Conservation (phyloP, 2,329 filamentous ascomycete species). For the Harringtonia lauricola region DNA sequence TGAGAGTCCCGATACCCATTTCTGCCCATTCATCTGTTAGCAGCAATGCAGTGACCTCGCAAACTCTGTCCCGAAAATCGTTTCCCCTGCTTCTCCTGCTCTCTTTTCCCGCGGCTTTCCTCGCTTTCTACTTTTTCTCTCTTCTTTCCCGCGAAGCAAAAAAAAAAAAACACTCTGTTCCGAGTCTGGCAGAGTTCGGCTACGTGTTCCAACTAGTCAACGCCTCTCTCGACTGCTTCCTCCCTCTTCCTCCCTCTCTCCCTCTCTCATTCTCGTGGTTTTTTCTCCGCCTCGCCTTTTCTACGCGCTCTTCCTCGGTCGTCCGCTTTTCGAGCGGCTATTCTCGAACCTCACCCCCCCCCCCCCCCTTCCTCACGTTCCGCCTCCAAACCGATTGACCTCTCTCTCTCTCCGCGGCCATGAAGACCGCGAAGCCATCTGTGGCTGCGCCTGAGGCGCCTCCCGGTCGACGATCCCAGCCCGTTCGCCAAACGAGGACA, state of each 20-base stretch:
- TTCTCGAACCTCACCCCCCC: too few relatives aligned
- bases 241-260: neutral
- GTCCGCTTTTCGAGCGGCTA: too few relatives aligned
- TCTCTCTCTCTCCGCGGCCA: slow-evolving; percentile 18
- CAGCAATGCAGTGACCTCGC: slow-evolving; percentile 3
- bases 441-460: slow-evolving; percentile 27
- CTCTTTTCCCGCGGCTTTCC: neutral
- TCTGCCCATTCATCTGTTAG: neutral
- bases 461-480: slow-evolving; percentile 25
- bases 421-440: slow-evolving; percentile 44
- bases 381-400: slow-evolving; percentile 4
- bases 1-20: neutral
- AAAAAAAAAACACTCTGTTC: too few relatives aligned
- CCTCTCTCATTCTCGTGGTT: slow-evolving; percentile 4
- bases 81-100: neutral
- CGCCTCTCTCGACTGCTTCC: neutral
- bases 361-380: slow-evolving; percentile 3
- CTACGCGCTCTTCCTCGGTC: too few relatives aligned
- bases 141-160: too few relatives aligned
- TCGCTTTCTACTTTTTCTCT: neutral
- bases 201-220: too few relatives aligned
- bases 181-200: too few relatives aligned
- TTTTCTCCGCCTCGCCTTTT: too few relatives aligned
- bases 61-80: neutral
- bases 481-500: slow-evolving; percentile 23